phyloP scores from a whole-genome alignment of 257 asterid species.

The Nyctanthes arbortristis region DNA sequence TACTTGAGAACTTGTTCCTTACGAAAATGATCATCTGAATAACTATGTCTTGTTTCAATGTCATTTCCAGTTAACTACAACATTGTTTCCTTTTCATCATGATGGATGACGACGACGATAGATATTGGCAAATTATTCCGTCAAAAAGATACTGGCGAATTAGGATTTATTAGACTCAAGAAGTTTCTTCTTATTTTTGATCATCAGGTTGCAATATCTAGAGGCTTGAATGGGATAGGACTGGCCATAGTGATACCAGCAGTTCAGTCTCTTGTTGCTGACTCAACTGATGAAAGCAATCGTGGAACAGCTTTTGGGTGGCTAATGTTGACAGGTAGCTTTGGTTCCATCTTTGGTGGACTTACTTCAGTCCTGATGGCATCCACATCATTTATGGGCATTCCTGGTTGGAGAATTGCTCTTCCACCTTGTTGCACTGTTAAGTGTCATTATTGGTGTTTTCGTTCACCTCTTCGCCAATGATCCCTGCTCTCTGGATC shows the following conservation, averaged over 20 bases:
- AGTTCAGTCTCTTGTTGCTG: slow-evolving; percentile 82
- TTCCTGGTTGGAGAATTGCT: slow-evolving; percentile 90
- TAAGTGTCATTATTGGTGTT: slow-evolving; percentile 66
- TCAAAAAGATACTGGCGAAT: too few species aligned
- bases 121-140: too few species aligned
- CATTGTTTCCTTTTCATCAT: too few species aligned
- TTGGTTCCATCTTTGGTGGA: slow-evolving; percentile 79
- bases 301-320: slow-evolving; percentile 95
- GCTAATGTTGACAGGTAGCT: slow-evolving; percentile 61
- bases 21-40: too few species aligned
- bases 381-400: slow-evolving; percentile 63
- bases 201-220: slow-evolving; percentile 72
- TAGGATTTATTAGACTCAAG: too few species aligned
- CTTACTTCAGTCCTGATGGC: slow-evolving; percentile 60
- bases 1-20: too few species aligned
- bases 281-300: slow-evolving; percentile 71
- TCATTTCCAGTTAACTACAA: too few species aligned
- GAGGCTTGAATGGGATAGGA: slow-evolving; percentile 88
- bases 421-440: slow-evolving; percentile 62
- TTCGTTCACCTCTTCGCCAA: too few species aligned
- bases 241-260: slow-evolving; percentile 86
- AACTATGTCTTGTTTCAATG: too few species aligned
- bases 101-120: too few species aligned
- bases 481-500: too few species aligned
- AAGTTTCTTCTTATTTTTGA: too few species aligned